Evolutionary conservation across 176 grass and related monocot genomes (phyloP).

Genomic region (Neostapfia colusana): DNA sequence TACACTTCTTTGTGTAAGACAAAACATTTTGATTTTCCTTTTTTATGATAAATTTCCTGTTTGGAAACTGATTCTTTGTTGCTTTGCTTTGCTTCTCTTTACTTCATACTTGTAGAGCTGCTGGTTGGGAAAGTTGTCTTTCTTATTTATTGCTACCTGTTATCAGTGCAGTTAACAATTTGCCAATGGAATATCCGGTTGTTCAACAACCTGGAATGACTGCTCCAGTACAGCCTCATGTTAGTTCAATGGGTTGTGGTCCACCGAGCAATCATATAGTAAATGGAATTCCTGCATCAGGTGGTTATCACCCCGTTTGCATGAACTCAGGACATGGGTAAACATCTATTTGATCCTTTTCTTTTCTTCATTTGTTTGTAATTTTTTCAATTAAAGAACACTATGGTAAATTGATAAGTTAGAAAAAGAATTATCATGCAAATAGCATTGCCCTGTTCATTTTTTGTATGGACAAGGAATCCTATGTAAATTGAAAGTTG

Average conservation of each 20-base stretch:
- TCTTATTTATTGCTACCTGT: conserved; percentile 32
- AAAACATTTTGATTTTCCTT: conserved; percentile 5
- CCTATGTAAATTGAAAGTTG: not conserved
- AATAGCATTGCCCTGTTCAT: not conserved
- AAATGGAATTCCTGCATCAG: conserved; percentile 69
- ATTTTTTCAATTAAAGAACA: not conserved
- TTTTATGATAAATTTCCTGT: not conserved
- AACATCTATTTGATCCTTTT: conserved; percentile 16
- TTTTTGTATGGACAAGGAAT: not conserved
- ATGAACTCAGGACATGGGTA: conserved; percentile 78
- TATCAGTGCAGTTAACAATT: conserved; percentile 71
- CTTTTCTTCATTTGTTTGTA: conserved; percentile 15
- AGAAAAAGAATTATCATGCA: not conserved
- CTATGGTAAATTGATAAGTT: not conserved
- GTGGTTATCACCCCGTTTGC: conserved; percentile 63
- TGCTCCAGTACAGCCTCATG: conserved; percentile 55
- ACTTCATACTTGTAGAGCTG: not conserved
- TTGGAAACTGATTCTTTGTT: not conserved
- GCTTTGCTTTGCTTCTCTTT: conserved; percentile 13
- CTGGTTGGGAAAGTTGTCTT: conserved; percentile 13
- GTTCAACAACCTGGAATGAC: conserved; percentile 61
- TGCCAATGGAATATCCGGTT: conserved; percentile 81
- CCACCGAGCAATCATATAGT: conserved; percentile 71
- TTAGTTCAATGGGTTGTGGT: conserved; percentile 58
- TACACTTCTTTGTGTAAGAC: not conserved